Evolutionary conservation across 225 moss, liverwort and hornwort species (phyloP).

Genomic region (Polytrichum formosum): DNA sequence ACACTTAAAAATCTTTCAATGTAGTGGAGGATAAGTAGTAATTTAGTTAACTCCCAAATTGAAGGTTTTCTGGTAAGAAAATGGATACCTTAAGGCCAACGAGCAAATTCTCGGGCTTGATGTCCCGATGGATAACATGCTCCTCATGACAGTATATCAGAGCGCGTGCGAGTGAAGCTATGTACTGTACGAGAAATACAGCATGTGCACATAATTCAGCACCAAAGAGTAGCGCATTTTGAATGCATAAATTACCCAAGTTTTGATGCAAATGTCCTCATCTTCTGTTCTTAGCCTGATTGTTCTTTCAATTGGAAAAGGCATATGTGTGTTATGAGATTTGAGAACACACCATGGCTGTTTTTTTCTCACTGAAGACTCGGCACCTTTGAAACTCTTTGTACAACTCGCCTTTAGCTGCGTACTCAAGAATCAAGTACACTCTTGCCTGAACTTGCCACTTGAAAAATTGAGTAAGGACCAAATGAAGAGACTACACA

Average conservation of each 20-base stretch:
- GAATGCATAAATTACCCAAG: too few species aligned
- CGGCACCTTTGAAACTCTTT: conserved; percentile 86
- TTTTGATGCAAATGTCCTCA: too few species aligned
- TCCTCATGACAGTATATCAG: conserved; percentile 78
- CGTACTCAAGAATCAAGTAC: conserved; percentile 90
- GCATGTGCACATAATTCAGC: too few species aligned
- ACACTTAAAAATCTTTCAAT: too few species aligned
- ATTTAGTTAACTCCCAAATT: too few species aligned
- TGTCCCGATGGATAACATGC: conserved; percentile 92
- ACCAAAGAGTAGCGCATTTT: too few species aligned
- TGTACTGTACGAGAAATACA: conserved; percentile 47
- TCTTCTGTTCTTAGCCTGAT: too few species aligned
- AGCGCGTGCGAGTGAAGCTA: conserved; percentile 71
- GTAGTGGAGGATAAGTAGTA: too few species aligned
- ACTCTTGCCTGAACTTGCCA: conserved; percentile 58
- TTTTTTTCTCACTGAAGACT: conserved; percentile 77
- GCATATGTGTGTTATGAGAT: conserved; percentile 14
- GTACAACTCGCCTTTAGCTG: conserved; percentile 87
- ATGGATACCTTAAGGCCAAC: conserved; percentile 60
- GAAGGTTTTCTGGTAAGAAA: too few species aligned
- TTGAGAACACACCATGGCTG: conserved; percentile 31
- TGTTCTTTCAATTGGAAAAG: too few species aligned
- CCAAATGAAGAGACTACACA: too few species aligned
- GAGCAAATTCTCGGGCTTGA: conserved; percentile 86
- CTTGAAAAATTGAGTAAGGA: too few species aligned